These are phyloP conservation scores for Diplotaxis tenuifolia DNA, from an alignment of 345 rosid species.

Conservation along the genomic window DNA sequence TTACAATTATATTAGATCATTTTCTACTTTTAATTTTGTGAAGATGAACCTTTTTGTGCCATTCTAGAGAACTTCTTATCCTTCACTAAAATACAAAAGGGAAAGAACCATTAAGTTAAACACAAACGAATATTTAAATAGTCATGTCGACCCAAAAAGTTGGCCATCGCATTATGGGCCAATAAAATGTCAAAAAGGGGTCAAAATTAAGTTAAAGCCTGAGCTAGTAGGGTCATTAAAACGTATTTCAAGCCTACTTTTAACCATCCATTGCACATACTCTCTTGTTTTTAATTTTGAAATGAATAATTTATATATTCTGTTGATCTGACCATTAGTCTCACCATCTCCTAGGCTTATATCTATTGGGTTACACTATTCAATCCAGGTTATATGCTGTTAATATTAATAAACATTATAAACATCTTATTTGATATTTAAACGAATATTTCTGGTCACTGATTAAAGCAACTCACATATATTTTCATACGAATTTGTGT, in stretches of 20 bases:
- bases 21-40: neutral
- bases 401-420: neutral
- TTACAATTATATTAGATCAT: too few species aligned
- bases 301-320: neutral
- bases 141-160: slow-evolving; percentile 11
- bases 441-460: neutral
- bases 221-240: slow-evolving; percentile 25
- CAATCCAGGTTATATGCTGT: neutral
- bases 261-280: neutral
- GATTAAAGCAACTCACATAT: neutral
- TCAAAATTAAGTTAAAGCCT: slow-evolving; percentile 24
- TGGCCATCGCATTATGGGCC: slow-evolving; percentile 11
- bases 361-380: neutral
- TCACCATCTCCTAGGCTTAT: neutral
- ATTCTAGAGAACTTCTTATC: neutral
- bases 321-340: neutral
- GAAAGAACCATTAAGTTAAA: neutral
- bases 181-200: slow-evolving; percentile 23
- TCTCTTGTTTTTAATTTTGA: neutral
- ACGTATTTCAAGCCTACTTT: neutral
- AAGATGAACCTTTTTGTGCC: neutral
- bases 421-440: neutral
- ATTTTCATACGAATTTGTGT: neutral
- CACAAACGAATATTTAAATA: neutral
- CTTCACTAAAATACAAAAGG: neutral